phyloP scores from a whole-genome alignment of 768 basidiomycete genomes.

The Amyloporia xantha region DNA sequence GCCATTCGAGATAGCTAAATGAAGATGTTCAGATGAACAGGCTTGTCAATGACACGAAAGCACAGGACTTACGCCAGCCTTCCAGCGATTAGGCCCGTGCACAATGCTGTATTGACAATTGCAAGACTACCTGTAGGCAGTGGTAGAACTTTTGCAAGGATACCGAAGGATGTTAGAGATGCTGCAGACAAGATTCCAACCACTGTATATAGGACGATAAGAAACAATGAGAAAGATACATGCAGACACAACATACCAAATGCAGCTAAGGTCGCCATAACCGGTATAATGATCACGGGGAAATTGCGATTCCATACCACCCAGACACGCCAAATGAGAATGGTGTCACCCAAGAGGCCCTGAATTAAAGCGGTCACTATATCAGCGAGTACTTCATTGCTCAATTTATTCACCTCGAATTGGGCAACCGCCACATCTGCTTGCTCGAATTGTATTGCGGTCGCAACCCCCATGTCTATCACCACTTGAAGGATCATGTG shows the following conservation, averaged over 20 bases:
- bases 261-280: neutral
- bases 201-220: neutral
- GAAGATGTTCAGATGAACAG: neutral
- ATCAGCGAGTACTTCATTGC: too few species aligned
- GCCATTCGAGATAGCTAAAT: conserved; percentile 6
- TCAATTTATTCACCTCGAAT: neutral
- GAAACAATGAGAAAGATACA: neutral
- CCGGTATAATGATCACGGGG: neutral
- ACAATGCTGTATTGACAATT: conserved; percentile 3
- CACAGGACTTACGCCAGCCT: conserved; percentile 1
- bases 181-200: conserved; percentile 3
- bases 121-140: conserved; percentile 2
- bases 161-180: neutral
- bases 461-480: neutral
- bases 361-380: neutral
- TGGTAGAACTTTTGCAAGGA: conserved; percentile 5
- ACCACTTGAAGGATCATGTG: neutral
- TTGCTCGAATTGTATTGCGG: neutral
- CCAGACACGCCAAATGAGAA: conserved; percentile 9
- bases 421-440: conserved; percentile 4
- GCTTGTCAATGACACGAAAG: too few species aligned
- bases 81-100: conserved; percentile 6
- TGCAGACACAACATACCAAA: conserved; percentile 1
- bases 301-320: conserved; percentile 3
- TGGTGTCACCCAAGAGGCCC: conserved; percentile 2